Percentiles rank a stretch among this genome's conserved stretches.
phyloP scores from a whole-genome alignment of 345 rosid species.

The Noccaea caerulescens region DNA sequence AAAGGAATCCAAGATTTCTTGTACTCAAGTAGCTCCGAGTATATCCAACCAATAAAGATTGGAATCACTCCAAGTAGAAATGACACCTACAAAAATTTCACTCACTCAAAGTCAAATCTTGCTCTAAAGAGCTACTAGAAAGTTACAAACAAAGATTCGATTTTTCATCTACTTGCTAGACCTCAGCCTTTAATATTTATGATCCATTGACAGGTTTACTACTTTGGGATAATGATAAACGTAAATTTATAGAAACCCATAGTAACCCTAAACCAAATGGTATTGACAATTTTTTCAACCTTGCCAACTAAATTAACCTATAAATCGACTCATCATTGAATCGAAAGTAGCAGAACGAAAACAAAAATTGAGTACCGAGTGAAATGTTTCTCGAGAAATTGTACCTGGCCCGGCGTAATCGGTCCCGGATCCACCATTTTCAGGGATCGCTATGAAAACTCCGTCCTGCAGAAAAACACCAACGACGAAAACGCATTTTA shows the following conservation, averaged over 20 bases:
- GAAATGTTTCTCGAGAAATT: neutral
- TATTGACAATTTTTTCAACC: neutral
- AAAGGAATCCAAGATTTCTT: constrained; percentile 58
- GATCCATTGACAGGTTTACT: constrained; percentile 8
- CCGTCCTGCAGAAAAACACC: constrained; percentile 35
- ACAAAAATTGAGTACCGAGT: neutral
- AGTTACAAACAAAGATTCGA: constrained; percentile 8
- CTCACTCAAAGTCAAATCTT: constrained; percentile 23
- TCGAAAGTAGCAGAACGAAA: constrained; percentile 21
- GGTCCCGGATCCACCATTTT: constrained; percentile 70
- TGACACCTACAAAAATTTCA: constrained; percentile 64
- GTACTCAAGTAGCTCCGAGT: constrained; percentile 80
- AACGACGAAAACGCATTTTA: neutral
- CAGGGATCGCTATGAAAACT: constrained; percentile 33
- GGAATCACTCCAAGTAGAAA: constrained; percentile 87
- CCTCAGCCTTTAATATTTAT: neutral
- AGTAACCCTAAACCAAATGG: neutral
- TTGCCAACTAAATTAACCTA: neutral
- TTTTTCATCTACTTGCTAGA: neutral
- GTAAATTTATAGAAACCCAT: neutral
- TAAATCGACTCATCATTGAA: constrained; percentile 19
- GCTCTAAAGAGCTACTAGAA: constrained; percentile 13
- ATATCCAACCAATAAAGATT: constrained; percentile 82
- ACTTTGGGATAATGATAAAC: neutral
- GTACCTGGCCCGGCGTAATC: constrained; percentile 89